Percentiles rank a stretch among this genome's conserved stretches.
Evolutionary conservation across 192 early-diverging fungal genomes (phyloP).

Genomic region (Rhizophagus prolifer): DNA sequence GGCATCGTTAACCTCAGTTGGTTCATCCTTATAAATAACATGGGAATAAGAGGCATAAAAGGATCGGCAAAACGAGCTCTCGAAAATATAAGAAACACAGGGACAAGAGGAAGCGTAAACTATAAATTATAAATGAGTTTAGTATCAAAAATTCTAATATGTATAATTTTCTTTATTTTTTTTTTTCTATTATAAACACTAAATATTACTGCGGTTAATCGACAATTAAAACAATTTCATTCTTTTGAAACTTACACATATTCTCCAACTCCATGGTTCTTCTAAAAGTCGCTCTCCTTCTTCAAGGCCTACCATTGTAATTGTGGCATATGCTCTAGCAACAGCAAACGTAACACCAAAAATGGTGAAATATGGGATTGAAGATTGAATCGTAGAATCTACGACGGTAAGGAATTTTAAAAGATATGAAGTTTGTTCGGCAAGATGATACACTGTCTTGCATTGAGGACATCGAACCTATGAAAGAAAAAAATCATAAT

Average conservation of each 20-base stretch:
- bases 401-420: constrained; percentile 52
- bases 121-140: neutral
- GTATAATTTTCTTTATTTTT: too few species aligned
- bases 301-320: constrained; percentile 63
- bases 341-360: constrained; percentile 62
- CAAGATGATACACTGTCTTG: constrained; percentile 58
- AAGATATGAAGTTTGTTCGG: constrained; percentile 52
- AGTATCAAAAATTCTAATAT: too few species aligned
- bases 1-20: constrained; percentile 60
- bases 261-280: constrained; percentile 60
- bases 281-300: constrained; percentile 61
- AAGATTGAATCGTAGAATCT: constrained; percentile 54
- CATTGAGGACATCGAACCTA: constrained; percentile 75
- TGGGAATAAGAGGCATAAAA: constrained; percentile 62
- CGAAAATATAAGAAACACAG: constrained; percentile 61
- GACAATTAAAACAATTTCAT: neutral
- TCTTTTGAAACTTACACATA: constrained; percentile 50
- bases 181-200: too few species aligned
- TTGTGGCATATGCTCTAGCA: constrained; percentile 62
- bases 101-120: constrained; percentile 52
- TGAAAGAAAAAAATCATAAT: neutral
- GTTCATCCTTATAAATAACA: constrained; percentile 56
- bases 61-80: constrained; percentile 56
- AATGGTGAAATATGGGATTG: constrained; percentile 62
- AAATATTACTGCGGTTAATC: too few species aligned